These are phyloP conservation scores for Diaporthe vexans DNA, from an alignment of 2,329 filamentous ascomycete genomes.

Conservation along the genomic window DNA sequence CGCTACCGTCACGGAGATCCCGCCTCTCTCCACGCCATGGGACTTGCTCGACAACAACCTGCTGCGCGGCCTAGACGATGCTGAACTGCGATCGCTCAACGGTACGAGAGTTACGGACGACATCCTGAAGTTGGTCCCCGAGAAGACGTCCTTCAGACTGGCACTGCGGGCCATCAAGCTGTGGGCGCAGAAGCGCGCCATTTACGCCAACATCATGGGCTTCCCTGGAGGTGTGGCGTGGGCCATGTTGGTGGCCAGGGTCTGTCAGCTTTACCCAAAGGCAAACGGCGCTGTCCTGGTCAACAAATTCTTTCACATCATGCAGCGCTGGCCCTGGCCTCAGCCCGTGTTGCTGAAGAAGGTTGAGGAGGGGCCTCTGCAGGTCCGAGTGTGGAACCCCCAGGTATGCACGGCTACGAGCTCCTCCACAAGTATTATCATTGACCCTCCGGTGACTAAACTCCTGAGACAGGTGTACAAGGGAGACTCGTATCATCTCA, in stretches of 20 bases:
- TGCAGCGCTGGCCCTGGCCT: conserved; percentile 94
- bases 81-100: conserved; percentile 90
- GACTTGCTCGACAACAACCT: conserved; percentile 86
- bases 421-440: not conserved
- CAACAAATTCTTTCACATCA: conserved; percentile 93
- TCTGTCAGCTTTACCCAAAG: conserved; percentile 96
- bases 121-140: conserved; percentile 89
- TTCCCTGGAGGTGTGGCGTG: conserved; percentile 97
- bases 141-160: conserved; percentile 89
- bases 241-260: conserved; percentile 96
- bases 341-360: conserved; percentile 91
- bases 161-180: conserved; percentile 94
- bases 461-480: conserved; percentile 73
- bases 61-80: conserved; percentile 87
- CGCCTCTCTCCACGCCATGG: conserved; percentile 59
- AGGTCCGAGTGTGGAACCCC: conserved; percentile 94
- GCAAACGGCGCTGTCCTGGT: conserved; percentile 91
- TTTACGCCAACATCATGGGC: conserved; percentile 96
- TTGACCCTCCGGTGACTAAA: conserved; percentile 42
- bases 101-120: conserved; percentile 95
- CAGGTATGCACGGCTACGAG: conserved; percentile 67
- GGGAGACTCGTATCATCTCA: conserved; percentile 86
- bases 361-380: conserved; percentile 85
- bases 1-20: conserved; percentile 77
- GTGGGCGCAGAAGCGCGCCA: conserved; percentile 92